phyloP scores from a whole-genome alignment of 352 stramenopile species.

The Phytophthora fragariaefolia region DNA sequence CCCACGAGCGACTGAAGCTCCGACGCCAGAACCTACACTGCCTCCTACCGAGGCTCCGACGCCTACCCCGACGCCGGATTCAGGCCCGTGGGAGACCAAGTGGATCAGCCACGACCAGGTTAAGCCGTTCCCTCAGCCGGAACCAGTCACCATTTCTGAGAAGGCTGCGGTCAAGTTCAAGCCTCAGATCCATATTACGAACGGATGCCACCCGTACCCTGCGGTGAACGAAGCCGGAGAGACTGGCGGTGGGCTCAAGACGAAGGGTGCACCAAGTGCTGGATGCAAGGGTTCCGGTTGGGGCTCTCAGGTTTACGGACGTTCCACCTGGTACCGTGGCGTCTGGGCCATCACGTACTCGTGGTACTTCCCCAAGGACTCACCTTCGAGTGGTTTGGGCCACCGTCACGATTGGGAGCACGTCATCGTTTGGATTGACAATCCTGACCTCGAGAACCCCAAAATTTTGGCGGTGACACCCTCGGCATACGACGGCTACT shows the following conservation, averaged over 20 bases:
- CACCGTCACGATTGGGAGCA: conserved; percentile 33
- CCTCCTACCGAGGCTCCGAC: conserved; percentile 1
- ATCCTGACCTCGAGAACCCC: conserved; percentile 11
- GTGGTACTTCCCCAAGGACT: conserved; percentile 30
- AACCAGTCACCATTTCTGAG: conserved; percentile 19
- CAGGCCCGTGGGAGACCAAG: conserved; percentile 10
- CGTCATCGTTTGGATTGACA: conserved; percentile 30
- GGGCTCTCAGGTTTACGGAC: conserved; percentile 30
- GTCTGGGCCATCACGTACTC: conserved; percentile 27
- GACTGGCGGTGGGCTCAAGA: conserved; percentile 15
- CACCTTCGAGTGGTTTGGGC: not conserved
- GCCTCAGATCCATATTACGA: conserved; percentile 14
- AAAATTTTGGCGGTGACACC: conserved; percentile 19
- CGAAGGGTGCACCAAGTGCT: conserved; percentile 3
- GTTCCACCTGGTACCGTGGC: conserved; percentile 1
- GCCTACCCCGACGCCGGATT: conserved; percentile 3
- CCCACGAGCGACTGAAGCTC: conserved; percentile 8
- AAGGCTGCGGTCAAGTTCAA: conserved; percentile 18
- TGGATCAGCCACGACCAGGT: conserved; percentile 27
- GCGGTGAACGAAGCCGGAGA: conserved; percentile 15
- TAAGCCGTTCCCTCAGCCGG: conserved; percentile 16
- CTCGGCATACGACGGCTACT: conserved; percentile 9
- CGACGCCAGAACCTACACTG: conserved; percentile 4
- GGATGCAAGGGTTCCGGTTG: conserved; percentile 15
- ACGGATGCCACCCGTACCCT: conserved; percentile 29